Evolutionary conservation across 768 basidiomycete species (phyloP).

Genomic region (Russula sp.): DNA sequence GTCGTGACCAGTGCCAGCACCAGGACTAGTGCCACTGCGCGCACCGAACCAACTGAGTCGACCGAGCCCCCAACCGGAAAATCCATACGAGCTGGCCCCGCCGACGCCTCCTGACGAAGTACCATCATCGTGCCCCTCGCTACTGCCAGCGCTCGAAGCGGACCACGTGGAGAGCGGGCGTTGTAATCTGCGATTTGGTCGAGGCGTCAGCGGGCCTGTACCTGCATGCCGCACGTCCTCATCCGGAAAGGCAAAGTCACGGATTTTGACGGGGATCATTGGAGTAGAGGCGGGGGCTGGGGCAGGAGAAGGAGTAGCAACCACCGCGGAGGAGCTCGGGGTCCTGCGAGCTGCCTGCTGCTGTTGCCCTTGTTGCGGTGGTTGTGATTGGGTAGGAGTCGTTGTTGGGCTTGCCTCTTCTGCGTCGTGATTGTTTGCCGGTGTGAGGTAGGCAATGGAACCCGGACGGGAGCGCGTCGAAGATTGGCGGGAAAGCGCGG

Average conservation of each 20-base stretch:
- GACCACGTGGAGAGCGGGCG: constrained; percentile 34
- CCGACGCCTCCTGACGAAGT: constrained; percentile 27
- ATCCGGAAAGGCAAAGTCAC: constrained; percentile 48
- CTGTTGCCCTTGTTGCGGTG: not conserved
- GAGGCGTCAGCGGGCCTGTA: constrained; percentile 43
- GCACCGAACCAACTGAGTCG: constrained; percentile 43
- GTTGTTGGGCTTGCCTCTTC: constrained; percentile 21
- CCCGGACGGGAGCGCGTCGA: constrained; percentile 41
- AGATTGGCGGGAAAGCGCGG: constrained; percentile 39
- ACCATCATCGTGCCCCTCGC: constrained; percentile 31
- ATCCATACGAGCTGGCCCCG: constrained; percentile 33
- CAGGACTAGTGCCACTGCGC: constrained; percentile 31
- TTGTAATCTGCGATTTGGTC: constrained; percentile 38
- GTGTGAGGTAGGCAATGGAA: constrained; percentile 36
- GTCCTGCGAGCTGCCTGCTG: not conserved
- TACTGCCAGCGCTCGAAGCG: constrained; percentile 32
- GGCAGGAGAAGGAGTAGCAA: constrained; percentile 22
- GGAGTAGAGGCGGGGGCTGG: not conserved
- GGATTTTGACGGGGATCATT: constrained; percentile 42
- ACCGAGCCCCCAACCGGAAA: constrained; percentile 45
- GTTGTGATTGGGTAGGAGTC: constrained; percentile 9
- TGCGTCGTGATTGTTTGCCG: constrained; percentile 12
- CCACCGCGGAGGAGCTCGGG: not conserved
- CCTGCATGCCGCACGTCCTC: constrained; percentile 47
- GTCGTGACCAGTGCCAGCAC: constrained; percentile 4